Conservation (phyloP, 176 grass and related monocot species). For the Cenchrus fungigraminus region DNA sequence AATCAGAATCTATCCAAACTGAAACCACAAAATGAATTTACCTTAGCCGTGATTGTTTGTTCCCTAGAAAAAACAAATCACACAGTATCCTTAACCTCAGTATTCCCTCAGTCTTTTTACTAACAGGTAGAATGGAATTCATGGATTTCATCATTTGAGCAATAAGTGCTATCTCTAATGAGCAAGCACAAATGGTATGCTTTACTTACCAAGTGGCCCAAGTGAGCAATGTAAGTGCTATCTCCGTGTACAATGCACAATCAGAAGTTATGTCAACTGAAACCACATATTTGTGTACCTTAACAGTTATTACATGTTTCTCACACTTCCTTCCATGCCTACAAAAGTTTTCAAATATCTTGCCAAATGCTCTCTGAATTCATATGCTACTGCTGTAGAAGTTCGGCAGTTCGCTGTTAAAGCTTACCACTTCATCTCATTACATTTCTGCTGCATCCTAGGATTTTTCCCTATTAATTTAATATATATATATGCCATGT, state of each 20-base stretch:
- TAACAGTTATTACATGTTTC: background rate
- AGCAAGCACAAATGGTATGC: background rate
- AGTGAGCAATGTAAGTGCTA: background rate
- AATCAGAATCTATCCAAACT: background rate
- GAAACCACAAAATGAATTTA: background rate
- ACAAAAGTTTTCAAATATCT: background rate
- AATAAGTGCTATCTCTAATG: background rate
- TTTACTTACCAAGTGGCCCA: background rate
- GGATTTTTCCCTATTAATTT: background rate
- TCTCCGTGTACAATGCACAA: background rate
- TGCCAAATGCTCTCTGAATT: background rate
- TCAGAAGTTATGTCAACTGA: background rate
- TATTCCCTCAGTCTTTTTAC: background rate
- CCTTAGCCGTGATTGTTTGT: background rate
- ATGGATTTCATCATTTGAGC: background rate
- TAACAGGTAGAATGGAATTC: background rate
- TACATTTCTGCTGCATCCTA: background rate
- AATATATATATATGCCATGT: background rate
- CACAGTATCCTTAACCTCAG: background rate
- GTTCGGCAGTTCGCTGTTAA: background rate
- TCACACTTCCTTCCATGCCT: conserved; percentile 1
- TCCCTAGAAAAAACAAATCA: background rate
- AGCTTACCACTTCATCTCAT: background rate
- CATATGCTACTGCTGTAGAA: background rate
- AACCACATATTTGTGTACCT: background rate